phyloP scores from a whole-genome alignment of 306 rosid species.

The Cucumis melo region DNA sequence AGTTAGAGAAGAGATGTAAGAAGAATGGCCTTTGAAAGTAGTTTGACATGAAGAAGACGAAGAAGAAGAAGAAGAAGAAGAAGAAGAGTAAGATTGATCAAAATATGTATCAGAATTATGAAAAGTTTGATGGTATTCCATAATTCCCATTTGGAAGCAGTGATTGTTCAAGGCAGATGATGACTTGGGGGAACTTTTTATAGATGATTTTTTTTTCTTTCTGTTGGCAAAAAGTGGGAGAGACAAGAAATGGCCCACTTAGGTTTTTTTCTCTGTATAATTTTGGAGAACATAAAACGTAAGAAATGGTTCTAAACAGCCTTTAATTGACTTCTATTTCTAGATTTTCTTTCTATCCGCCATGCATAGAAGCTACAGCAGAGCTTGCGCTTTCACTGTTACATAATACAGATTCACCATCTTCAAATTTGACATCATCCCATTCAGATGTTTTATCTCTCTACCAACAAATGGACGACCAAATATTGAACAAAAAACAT shows the following conservation, averaged over 20 bases:
- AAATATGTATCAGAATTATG: neutral
- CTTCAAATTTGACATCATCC: neutral
- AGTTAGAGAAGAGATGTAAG: conserved; percentile 55
- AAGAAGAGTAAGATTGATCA: conserved; percentile 2
- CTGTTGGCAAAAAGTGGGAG: conserved; percentile 7
- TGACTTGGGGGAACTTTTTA: neutral
- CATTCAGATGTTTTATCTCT: neutral
- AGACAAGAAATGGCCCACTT: conserved; percentile 4
- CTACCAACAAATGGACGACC: neutral
- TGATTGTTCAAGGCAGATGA: conserved; percentile 5
- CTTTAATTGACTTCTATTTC: neutral
- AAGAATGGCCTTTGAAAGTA: conserved; percentile 39
- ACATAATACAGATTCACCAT: neutral
- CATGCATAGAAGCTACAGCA: conserved; percentile 2
- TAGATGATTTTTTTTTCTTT: neutral
- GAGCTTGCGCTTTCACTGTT: neutral
- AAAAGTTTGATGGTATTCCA: conserved; percentile 36
- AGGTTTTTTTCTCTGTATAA: neutral
- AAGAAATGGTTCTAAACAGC: neutral
- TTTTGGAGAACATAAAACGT: neutral
- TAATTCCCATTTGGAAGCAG: conserved; percentile 23
- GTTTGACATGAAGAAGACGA: conserved; percentile 39
- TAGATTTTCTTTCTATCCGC: neutral
- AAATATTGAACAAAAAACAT: neutral
- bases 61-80: conserved; percentile 14